phyloP scores from a whole-genome alignment of 192 early-diverging fungal genomes.

The Pilaira anomala region DNA sequence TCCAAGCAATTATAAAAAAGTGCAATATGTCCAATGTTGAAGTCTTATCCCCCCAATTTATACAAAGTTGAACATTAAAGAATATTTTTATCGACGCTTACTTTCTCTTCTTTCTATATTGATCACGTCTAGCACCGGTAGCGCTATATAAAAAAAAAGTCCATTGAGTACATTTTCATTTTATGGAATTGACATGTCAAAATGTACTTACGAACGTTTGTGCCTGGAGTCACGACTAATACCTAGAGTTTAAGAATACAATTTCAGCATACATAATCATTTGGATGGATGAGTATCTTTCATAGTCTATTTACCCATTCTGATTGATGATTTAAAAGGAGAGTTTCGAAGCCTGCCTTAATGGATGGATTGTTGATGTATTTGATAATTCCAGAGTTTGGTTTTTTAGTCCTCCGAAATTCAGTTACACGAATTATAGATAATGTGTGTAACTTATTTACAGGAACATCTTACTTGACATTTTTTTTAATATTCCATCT shows the following conservation, averaged over 20 bases:
- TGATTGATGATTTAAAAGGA: no score
- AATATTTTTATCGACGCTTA: constrained; percentile 18
- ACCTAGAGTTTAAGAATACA: constrained; percentile 53
- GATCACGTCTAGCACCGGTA: constrained; percentile 98
- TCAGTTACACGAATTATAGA: neutral
- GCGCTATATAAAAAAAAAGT: constrained; percentile 40
- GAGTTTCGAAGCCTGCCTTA: neutral
- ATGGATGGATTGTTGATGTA: constrained; percentile 2
- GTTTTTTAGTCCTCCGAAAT: no score
- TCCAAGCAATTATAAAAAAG: no score
- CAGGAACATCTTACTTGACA: no score
- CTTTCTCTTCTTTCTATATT: constrained; percentile 99
- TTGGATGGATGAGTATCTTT: constrained; percentile 28
- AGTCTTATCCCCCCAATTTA: neutral
- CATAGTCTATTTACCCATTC: no score
- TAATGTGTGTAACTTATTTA: no score
- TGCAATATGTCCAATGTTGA: no score
- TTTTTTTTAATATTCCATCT: no score
- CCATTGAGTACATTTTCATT: no score
- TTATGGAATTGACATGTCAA: no score
- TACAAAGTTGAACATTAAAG: neutral
- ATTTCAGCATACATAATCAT: constrained; percentile 12
- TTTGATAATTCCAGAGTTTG: no score
- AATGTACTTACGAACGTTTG: constrained; percentile 63
- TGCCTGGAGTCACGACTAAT: constrained; percentile 99